Base-by-base conservation (phyloP, 805 yeast genomes). In the Wickerhamiella musiphila region DNA sequence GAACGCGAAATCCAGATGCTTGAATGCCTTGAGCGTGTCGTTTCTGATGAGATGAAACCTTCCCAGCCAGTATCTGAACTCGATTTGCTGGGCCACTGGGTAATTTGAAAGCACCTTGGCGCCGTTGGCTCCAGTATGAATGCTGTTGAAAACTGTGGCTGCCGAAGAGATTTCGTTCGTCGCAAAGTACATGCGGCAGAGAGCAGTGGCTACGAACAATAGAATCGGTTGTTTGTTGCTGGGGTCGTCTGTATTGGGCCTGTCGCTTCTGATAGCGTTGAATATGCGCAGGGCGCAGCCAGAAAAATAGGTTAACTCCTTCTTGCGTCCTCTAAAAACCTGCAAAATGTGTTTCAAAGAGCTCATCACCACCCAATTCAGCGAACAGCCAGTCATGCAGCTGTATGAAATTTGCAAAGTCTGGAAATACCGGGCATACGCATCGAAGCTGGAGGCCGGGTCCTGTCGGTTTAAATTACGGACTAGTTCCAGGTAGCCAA, bases 61-160 rank as follows among this genome's bases (percentile, higher is more conserved):
- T 3, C 53, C 48, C 15, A 44, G 35, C 45, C 48, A 35, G 40
- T 39, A 42, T 29, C 49, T 32, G 39, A 42, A 40, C 42, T 48
- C 47, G 27, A 49, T 46, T 26, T 40, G 46, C 34, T 46, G 42
- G 21, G 37, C 25, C 12, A 38, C 18, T 4, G 44, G 39, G 25
- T 34, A 38, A 9, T 33, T 23, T 7, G 37, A 24, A 23, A 40
- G n/a, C n/a, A 18, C 15, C 12, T 35, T 15, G 11, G 32, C 17
- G n/a, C n/a, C n/a, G 10, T 19, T 18, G 7, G 31, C 40, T n/a
- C 39, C 31, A 1, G 44, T 6, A 68, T 81, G 26, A 60, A 81
- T 40, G 86, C 79, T 63, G 84, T 90, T 14, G 92, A 93, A 50
- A 84, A 81, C 55, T 72, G 78, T 17, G 69, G 81, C 53, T 52